Evolutionary conservation across 345 rosid species (phyloP).

Genomic region (Physaria fendleri): DNA sequence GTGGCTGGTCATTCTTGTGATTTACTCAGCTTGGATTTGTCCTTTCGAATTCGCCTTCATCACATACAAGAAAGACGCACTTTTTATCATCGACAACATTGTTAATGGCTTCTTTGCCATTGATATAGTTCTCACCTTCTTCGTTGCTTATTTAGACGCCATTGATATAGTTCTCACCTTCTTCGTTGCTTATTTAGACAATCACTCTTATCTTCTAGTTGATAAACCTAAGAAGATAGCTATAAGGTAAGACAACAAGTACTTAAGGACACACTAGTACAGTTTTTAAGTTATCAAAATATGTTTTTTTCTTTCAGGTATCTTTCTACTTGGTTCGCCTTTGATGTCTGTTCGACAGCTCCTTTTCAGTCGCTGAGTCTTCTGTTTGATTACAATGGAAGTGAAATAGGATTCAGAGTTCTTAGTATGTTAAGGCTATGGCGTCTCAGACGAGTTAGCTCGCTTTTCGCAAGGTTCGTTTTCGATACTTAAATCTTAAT

Average conservation of each 20-base stretch:
- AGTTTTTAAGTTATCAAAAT: background rate
- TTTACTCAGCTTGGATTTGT: slow-evolving; percentile 95
- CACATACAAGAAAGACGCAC: slow-evolving; percentile 62
- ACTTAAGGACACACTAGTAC: background rate
- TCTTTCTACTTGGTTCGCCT: slow-evolving; percentile 82
- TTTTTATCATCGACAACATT: slow-evolving; percentile 69
- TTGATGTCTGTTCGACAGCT: slow-evolving; percentile 86
- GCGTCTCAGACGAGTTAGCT: slow-evolving; percentile 96
- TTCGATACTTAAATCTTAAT: slow-evolving; percentile 9
- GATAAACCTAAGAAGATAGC: slow-evolving; percentile 83
- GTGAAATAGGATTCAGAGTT: slow-evolving; percentile 61
- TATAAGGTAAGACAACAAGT: slow-evolving; percentile 38
- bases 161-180: slow-evolving; percentile 85
- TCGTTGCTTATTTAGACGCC: slow-evolving; percentile 93
- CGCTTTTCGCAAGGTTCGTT: slow-evolving; percentile 83
- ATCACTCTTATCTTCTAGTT: slow-evolving; percentile 67
- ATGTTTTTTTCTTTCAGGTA: slow-evolving; percentile 40
- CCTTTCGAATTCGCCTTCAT: slow-evolving; percentile 88
- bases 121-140: slow-evolving; percentile 87
- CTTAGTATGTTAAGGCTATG: slow-evolving; percentile 95
- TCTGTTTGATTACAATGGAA: slow-evolving; percentile 52
- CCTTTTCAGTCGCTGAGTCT: slow-evolving; percentile 73
- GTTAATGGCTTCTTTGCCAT: slow-evolving; percentile 88
- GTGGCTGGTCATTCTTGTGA: slow-evolving; percentile 77
- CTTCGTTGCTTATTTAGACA: slow-evolving; percentile 82